A percentile compares a stretch with the other conserved stretches of the same genome.
These are phyloP conservation scores for Chlorella sorokiniana DNA, from an alignment of 139 green algal genomes.

Conservation along the genomic window DNA sequence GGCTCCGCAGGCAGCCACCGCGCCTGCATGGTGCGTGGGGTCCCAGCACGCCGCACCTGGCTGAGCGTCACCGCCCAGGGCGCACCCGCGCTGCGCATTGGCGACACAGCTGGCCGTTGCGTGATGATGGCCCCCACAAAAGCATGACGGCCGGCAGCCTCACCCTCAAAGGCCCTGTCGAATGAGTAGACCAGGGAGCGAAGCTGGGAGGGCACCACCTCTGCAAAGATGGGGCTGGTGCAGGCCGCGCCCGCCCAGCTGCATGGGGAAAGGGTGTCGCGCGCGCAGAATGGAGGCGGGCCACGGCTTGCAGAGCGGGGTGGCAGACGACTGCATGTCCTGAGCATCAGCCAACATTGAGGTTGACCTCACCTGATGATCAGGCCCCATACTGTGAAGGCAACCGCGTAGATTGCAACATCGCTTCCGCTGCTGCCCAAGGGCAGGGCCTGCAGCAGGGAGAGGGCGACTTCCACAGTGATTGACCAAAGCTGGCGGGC, in stretches of 20 bases:
- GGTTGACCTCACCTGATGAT: constrained; percentile 46
- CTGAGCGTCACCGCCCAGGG: too few relatives aligned
- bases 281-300: not conserved
- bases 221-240: constrained; percentile 72
- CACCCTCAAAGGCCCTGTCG: constrained; percentile 71
- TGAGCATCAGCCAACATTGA: too few relatives aligned
- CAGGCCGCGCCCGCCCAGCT: constrained; percentile 53
- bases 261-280: not conserved
- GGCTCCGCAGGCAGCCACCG: constrained; percentile 38
- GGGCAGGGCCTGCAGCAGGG: constrained; percentile 24
- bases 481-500: not conserved
- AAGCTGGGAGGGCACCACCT: constrained; percentile 60
- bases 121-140: not conserved
- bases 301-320: not conserved
- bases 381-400: constrained; percentile 45
- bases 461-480: not conserved
- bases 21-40: constrained; percentile 21
- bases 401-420: constrained; percentile 37
- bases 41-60: too few relatives aligned
- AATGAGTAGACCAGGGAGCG: constrained; percentile 74
- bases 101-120: not conserved
- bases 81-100: too few relatives aligned
- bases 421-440: not conserved
- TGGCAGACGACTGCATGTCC: too few relatives aligned
- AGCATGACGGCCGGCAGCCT: not conserved